Base-by-base conservation (phyloP, 306 rosid species). In the Nissolia schottii region DNA sequence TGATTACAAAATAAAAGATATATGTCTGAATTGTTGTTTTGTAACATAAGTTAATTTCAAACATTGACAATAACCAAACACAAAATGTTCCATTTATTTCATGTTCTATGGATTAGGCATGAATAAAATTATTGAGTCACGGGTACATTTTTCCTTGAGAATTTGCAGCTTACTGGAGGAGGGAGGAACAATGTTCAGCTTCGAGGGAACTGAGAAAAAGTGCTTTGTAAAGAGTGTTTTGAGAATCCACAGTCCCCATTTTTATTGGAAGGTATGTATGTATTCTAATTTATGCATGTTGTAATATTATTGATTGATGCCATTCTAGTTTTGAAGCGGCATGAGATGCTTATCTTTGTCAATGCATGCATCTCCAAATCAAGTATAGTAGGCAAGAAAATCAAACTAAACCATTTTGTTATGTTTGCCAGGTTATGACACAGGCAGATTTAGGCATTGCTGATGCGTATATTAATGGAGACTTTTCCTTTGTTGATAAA, bases 381-480 rank as follows among this genome's bases (percentile, higher is more conserved):
- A 29, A 55, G 64, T 67, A n/a, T n/a, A 19, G 46, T 53, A 64
- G 18, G 24, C 10, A 7, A 71, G 22, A 48, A 28, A 43, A 32
- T 32, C 4, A 60, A 71, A 23, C 9, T 23, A 31, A 35, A 50
- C 22, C 6, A 38, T 29, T 35, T 48, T 3, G 37, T 6, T 12
- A 0, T 74, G 65, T 55, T 67, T 80, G 38, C 64, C 91, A 92
- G 98, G 82, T 90, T 50, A 88, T 85, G 88, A 85, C 98, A 23
- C 97, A 71, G 61, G 97, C 98, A 31, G 98, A 93, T 80, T 84
- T 93, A 84, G 98, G 97, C 88, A 86, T 93, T 27, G 98, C 97
- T 14, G 97, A 90, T 80, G 96, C 98, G 54, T 93, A 87, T 73
- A 87, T 90, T 40, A 80, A 89, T 15, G 96, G 87, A 14, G 92